These are phyloP conservation scores for Penicillium diatomitis DNA, from an alignment of 495 filamentous ascomycete species.

Conservation along the genomic window DNA sequence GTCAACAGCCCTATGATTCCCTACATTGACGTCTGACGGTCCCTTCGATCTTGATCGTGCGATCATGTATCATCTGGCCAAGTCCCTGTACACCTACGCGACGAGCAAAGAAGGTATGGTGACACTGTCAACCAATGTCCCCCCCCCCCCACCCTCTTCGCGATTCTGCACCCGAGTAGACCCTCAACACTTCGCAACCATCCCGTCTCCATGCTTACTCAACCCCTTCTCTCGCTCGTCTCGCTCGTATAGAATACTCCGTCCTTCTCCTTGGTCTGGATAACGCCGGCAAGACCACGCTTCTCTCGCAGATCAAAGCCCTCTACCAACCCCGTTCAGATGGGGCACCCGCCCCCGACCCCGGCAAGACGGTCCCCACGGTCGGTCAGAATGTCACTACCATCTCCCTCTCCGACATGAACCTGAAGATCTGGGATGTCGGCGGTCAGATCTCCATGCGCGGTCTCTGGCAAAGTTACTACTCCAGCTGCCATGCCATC, in stretches of 20 bases:
- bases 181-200: no score
- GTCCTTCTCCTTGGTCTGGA: conserved; percentile 94
- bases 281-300: conserved; percentile 97
- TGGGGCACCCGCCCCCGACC: conserved; percentile 43
- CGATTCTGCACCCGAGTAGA: background rate
- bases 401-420: conserved; percentile 79
- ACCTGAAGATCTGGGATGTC: conserved; percentile 97
- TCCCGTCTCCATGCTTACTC: no score
- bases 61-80: conserved; percentile 93
- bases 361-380: conserved; percentile 76
- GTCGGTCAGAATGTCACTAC: conserved; percentile 96
- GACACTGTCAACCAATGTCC: background rate
- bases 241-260: conserved; percentile 66
- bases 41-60: conserved; percentile 9
- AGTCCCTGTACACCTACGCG: conserved; percentile 85
- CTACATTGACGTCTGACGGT: conserved; percentile 8
- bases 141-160: background rate
- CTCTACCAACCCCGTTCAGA: conserved; percentile 60
- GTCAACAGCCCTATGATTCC: background rate
- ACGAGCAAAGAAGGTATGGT: conserved; percentile 83
- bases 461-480: conserved; percentile 93
- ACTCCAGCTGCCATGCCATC: conserved; percentile 86
- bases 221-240: background rate
- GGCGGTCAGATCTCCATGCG: conserved; percentile 86
- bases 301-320: conserved; percentile 91